Evolutionary conservation across 257 asterid genomes (phyloP), one percentile per base, ranked within the genome.

Genomic region (Ocimum tenuiflorum): DNA sequence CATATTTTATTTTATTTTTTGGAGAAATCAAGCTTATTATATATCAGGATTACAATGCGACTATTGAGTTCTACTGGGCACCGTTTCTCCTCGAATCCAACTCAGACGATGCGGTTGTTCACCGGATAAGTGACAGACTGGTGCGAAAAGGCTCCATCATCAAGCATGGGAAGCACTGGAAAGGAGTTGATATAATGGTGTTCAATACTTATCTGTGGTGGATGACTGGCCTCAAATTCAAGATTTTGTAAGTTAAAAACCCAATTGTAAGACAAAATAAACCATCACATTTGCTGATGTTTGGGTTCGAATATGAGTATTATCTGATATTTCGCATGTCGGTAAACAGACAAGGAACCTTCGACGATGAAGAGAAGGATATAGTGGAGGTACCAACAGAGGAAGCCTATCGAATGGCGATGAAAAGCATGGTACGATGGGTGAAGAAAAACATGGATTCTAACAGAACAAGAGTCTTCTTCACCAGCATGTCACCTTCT

Each of bases 401-500:
- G 31, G 90, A 78, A 1, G 94, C 94, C 2, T 88, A 85, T 57
- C 71, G 85, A 7, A 81, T 88, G 94, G 88, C 84, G 3, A 70
- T 85, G 82, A 79, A 78, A n/a, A 83, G 81, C 75, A 75, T 84
- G 96, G 1, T 82, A 41, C 74, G 80, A 68, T 88, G 96, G 91
- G 77, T 81, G 7, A 63, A 77, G 66, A 77, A 72, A 35, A 81
- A 88, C 48, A 83, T 83, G 85, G 83, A 85, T 71, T 77, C 73
- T 3, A 59, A 76, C 0, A 80, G 67, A 33, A 83, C 81, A 0
- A 69, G 87, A 70, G 88, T 83, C 12, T 85, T 88, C 47, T 88
- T 85, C 80, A 80, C 92, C 8, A 79, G 83, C 86, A 81, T 85
- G 86, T 88, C 94, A 0, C 96, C 96, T 57, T 78, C 83, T 0